Evolutionary conservation across 176 grass and related monocot genomes (phyloP).

Genomic region (Aechmea fasciata): DNA sequence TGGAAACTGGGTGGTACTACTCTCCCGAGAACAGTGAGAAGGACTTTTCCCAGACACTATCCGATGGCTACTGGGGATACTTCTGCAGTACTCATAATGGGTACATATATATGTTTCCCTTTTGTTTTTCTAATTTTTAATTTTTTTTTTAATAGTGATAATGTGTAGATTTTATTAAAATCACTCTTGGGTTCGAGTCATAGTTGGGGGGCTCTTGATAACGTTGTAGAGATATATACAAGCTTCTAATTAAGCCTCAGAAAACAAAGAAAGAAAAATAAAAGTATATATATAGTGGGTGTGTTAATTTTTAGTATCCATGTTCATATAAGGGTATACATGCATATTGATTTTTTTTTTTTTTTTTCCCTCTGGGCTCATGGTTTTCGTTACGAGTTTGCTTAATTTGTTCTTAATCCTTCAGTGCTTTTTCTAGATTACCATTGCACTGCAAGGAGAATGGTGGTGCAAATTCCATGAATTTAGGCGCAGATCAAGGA

Average conservation of each 20-base stretch:
- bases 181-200: too few species aligned
- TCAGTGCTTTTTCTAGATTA: slow-evolving; percentile 10
- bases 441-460: slow-evolving; percentile 4
- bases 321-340: neutral
- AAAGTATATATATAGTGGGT: too few species aligned
- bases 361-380: neutral
- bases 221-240: too few species aligned
- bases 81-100: neutral
- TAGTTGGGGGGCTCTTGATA: too few species aligned
- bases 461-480: slow-evolving; percentile 13
- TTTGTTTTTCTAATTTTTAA: slow-evolving; percentile 1
- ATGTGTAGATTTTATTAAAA: neutral
- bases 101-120: slow-evolving; percentile 1
- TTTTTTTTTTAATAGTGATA: slow-evolving; percentile 1
- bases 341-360: neutral
- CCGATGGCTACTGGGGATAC: neutral
- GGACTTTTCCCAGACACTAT: neutral
- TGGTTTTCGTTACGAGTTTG: neutral
- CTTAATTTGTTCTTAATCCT: neutral
- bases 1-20: neutral
- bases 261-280: too few species aligned
- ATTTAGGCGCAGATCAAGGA: neutral
- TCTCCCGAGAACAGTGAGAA: neutral
- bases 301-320: too few species aligned
- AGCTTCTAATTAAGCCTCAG: too few species aligned